Evolutionary conservation across 1,139 yeast species (phyloP), one percentile per base, ranked within the genome.

Genomic region (Blastobotrys illinoisensis): DNA sequence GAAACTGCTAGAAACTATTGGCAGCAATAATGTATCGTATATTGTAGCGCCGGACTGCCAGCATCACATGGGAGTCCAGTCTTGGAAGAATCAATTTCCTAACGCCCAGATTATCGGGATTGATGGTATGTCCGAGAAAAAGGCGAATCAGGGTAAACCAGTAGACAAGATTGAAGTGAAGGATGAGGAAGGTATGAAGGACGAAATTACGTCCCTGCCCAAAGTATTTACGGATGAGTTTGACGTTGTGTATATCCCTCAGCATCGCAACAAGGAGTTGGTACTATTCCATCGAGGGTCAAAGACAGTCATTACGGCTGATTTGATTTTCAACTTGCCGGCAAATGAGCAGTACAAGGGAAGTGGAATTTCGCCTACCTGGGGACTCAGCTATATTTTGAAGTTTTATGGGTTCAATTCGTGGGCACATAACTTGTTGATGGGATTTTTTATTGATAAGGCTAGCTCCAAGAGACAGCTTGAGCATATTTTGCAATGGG

Each of bases 221-320:
- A 43, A 52, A 1, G 71, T 66, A 36, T 49, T 69, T 32, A 56
- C 70, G 46, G 63, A 70, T 21, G 78, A 75, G 56, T 78, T 83
- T 56, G 79, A 81, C 63, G 79, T 82, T 59, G 78, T 81, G n/a
- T 83, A 75, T 63, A 65, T 83, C 50, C 84, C 86, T 9, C 67
- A 70, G 2, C 85, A 80, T 62, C 67, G 60, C 24, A 83, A 83
- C 66, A 76, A 78, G 63, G 89, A 85, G 63, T 66, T 85, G 55
- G 77, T 81, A 4, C 62, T 79, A 60, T 79, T 66, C 63, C 81
- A 81, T 63, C 72, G 72, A 53, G 65, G 66, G 13, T 70, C 81
- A 20, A 76, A 76, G 61, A 72, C 79, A 0, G 63, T 84, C 43
- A 72, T 80, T 56, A 79, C 78, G 58, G 87, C 83, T 1, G 89